Conservation (phyloP, 495 filamentous ascomycete species). For the Cladorrhinum samala region DNA sequence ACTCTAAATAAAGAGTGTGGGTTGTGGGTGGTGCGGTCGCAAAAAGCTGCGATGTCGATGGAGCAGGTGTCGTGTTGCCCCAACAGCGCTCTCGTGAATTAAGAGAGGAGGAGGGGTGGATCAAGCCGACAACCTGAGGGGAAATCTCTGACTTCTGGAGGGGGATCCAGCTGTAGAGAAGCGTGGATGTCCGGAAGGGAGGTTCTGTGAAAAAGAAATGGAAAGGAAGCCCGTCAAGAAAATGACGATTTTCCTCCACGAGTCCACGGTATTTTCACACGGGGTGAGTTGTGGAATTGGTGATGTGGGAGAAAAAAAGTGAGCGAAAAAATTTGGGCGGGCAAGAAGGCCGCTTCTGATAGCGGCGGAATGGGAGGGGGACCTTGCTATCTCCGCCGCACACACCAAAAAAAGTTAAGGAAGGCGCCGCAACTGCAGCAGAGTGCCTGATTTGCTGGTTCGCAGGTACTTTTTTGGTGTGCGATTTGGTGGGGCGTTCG, state of each 20-base stretch:
- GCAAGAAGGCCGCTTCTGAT: not conserved
- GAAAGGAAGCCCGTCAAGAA: slow-evolving; percentile 19
- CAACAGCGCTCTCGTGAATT: not conserved
- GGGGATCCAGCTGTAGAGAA: too few relatives aligned
- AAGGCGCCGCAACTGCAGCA: not conserved
- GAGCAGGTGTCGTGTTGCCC: not conserved
- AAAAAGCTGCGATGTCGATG: not conserved
- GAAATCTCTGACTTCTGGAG: too few relatives aligned
- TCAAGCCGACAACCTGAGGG: too few relatives aligned
- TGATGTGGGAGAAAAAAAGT: slow-evolving; percentile 27
- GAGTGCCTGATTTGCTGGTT: not conserved
- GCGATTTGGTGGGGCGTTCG: not conserved
- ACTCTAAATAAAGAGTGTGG: not conserved
- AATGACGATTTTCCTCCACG: slow-evolving; percentile 19
- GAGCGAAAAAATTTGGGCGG: not conserved
- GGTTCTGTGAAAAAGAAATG: not conserved
- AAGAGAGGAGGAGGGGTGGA: not conserved
- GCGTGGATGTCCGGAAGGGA: not conserved
- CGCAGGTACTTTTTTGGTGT: not conserved
- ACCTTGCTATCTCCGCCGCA: not conserved
- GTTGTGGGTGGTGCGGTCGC: not conserved
- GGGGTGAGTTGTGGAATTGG: slow-evolving; percentile 23
- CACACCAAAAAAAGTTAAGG: not conserved
- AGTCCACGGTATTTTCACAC: slow-evolving; percentile 28
- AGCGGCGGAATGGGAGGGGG: not conserved